Evolutionary conservation across 2,329 filamentous ascomycete species (phyloP).

Genomic region (Didymella segeticola): DNA sequence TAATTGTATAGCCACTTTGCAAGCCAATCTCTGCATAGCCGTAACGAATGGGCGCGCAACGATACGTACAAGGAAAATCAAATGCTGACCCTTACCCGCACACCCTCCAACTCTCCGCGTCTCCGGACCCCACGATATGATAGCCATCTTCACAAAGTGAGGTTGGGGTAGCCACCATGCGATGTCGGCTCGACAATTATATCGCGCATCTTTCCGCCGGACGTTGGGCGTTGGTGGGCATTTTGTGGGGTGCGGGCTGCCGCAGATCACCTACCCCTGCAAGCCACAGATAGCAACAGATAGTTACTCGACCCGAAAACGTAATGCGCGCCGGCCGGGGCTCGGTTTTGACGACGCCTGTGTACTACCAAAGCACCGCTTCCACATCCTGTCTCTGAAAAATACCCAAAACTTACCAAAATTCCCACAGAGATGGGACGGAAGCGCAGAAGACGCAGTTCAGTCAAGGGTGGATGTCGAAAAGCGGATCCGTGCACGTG

Average conservation of each 20-base stretch:
- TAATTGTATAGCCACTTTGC: background rate
- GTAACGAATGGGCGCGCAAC: conserved; percentile 22
- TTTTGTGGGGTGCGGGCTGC: conserved; percentile 27
- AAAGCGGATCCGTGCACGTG: conserved; percentile 28
- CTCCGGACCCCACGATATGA: conserved; percentile 35
- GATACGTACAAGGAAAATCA: conserved; percentile 19
- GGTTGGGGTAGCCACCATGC: conserved; percentile 37
- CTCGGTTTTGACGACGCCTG: conserved; percentile 8
- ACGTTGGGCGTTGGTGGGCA: conserved; percentile 36
- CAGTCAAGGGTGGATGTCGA: conserved; percentile 13
- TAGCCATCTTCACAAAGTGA: conserved; percentile 7
- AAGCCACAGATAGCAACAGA: conserved; percentile 36
- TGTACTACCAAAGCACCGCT: conserved; percentile 8
- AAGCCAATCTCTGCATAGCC: conserved; percentile 4
- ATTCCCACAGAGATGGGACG: background rate
- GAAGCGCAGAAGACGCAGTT: background rate
- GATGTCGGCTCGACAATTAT: conserved; percentile 38
- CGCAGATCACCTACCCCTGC: conserved; percentile 33
- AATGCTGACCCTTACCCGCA: conserved; percentile 8
- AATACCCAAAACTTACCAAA: background rate
- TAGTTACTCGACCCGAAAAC: conserved; percentile 41
- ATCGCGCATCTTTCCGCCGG: conserved; percentile 27
- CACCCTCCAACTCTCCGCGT: conserved; percentile 11
- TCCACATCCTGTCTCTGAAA: background rate
- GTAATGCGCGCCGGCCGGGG: conserved; percentile 39